These are phyloP conservation scores for Takakia lepidozioides DNA, from an alignment of 225 moss, liverwort and hornwort species.

Conservation along the genomic window DNA sequence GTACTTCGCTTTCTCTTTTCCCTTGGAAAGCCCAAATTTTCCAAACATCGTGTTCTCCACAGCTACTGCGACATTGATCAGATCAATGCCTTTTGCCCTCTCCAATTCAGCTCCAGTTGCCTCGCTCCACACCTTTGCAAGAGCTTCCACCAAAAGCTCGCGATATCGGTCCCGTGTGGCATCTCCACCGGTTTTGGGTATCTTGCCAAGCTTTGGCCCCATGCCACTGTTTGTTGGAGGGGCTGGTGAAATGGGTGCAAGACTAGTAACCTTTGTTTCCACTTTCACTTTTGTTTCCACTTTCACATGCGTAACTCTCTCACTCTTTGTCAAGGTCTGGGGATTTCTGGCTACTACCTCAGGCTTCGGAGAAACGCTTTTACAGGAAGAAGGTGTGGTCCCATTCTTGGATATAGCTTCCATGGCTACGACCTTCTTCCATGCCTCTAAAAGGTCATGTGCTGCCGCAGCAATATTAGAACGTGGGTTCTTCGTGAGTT, in stretches of 20 bases:
- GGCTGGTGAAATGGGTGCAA: constrained; percentile 8
- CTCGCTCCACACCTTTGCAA: constrained; percentile 64
- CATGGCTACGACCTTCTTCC: constrained; percentile 61
- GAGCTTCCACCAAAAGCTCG: constrained; percentile 53
- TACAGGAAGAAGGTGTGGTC: constrained; percentile 21
- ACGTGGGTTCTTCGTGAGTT: constrained; percentile 70
- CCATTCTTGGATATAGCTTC: constrained; percentile 61
- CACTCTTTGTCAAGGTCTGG: constrained; percentile 10
- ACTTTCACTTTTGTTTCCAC: constrained; percentile 26
- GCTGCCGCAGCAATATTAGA: constrained; percentile 49
- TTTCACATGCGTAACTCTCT: constrained; percentile 19
- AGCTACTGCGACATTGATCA: constrained; percentile 39
- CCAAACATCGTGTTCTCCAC: constrained; percentile 71
- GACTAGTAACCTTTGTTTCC: constrained; percentile 20
- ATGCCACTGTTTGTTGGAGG: constrained; percentile 15
- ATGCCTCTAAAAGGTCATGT: constrained; percentile 52
- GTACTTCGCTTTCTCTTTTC: constrained; percentile 35
- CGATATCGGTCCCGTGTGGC: constrained; percentile 57
- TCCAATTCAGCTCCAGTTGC: constrained; percentile 40
- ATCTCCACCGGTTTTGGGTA: constrained; percentile 58
- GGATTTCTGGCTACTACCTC: constrained; percentile 19
- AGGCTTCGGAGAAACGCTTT: constrained; percentile 23
- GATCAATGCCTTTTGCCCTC: constrained; percentile 33
- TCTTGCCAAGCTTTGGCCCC: constrained; percentile 33
- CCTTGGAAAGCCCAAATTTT: constrained; percentile 64